phyloP scores from a whole-genome alignment of 1,284 basidiomycete species.

The Peniophora sp. region DNA sequence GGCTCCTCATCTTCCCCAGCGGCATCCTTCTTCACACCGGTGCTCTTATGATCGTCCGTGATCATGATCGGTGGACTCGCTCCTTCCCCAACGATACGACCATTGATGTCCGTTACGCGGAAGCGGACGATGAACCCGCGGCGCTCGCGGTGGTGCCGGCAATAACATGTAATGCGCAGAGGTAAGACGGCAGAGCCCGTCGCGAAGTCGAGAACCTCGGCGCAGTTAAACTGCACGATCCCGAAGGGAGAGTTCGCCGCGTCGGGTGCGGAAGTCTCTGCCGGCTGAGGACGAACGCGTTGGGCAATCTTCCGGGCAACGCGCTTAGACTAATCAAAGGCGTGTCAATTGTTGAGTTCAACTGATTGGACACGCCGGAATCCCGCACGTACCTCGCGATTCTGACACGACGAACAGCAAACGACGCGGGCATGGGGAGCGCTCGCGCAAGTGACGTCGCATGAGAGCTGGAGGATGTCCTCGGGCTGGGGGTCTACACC shows the following conservation, averaged over 20 bases:
- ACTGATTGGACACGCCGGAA: conserved; percentile 6
- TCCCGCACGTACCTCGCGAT: conserved; percentile 61
- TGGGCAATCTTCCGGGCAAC: conserved; percentile 80
- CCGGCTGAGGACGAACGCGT: conserved; percentile 65
- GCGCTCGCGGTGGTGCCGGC: conserved; percentile 97
- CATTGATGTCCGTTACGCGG: conserved; percentile 76
- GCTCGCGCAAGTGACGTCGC: conserved; percentile 68
- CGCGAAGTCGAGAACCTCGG: conserved; percentile 86
- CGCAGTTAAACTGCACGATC: conserved; percentile 94
- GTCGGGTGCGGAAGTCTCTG: conserved; percentile 66
- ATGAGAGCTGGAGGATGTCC: conserved; percentile 64
- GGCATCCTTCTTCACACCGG: conserved; percentile 14
- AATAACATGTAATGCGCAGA: conserved; percentile 97
- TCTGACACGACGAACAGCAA: conserved; percentile 79
- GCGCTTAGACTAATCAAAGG: conserved; percentile 63
- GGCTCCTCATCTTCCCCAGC: no score
- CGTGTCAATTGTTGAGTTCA: conserved; percentile 6
- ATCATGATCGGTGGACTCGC: conserved; percentile 95
- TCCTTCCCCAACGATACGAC: conserved; percentile 78
- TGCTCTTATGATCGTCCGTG: conserved; percentile 97
- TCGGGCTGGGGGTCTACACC: conserved; percentile 59
- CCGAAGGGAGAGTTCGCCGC: conserved; percentile 70
- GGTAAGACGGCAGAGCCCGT: conserved; percentile 86
- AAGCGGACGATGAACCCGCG: conserved; percentile 92
- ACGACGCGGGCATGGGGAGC: conserved; percentile 71